Percentiles rank a stretch among this genome's conserved stretches.
These are phyloP conservation scores for Colletotrichum sansevieriae DNA, from an alignment of 2,329 filamentous ascomycete species.

Conservation along the genomic window DNA sequence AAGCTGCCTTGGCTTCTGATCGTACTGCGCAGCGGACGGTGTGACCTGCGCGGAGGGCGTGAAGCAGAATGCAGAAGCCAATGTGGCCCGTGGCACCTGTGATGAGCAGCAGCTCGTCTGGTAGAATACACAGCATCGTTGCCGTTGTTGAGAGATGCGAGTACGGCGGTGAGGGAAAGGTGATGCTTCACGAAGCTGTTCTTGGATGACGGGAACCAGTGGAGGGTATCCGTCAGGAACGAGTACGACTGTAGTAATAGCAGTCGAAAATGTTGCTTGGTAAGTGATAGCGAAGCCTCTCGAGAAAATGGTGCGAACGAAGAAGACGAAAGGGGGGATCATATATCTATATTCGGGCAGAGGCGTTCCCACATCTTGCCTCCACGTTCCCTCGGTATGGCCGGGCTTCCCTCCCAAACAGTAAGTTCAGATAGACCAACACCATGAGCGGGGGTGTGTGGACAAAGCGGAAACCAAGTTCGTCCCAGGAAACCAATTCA, in stretches of 20 bases:
- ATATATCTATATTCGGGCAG: constrained; percentile 30
- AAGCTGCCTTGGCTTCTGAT: constrained; percentile 42
- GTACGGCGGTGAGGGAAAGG: not conserved
- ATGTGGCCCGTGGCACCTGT: constrained; percentile 51
- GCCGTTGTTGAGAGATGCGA: constrained; percentile 1
- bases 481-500: constrained; percentile 3
- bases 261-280: constrained; percentile 9
- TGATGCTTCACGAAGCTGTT: constrained; percentile 10
- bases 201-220: constrained; percentile 9
- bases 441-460: constrained; percentile 32
- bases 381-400: constrained; percentile 3
- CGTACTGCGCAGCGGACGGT: constrained; percentile 50
- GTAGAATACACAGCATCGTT: constrained; percentile 35
- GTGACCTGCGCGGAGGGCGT: constrained; percentile 47
- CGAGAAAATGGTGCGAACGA: constrained; percentile 12
- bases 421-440: constrained; percentile 32
- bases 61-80: constrained; percentile 48
- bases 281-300: constrained; percentile 6
- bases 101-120: constrained; percentile 44
- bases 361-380: constrained; percentile 12
- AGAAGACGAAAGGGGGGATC: not conserved
- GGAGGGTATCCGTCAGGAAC: constrained; percentile 22
- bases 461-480: constrained; percentile 2
- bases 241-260: not conserved
- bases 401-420: constrained; percentile 15